These are phyloP conservation scores for Tricholoma sp. DNA, from an alignment of 768 basidiomycete species.

Conservation along the genomic window DNA sequence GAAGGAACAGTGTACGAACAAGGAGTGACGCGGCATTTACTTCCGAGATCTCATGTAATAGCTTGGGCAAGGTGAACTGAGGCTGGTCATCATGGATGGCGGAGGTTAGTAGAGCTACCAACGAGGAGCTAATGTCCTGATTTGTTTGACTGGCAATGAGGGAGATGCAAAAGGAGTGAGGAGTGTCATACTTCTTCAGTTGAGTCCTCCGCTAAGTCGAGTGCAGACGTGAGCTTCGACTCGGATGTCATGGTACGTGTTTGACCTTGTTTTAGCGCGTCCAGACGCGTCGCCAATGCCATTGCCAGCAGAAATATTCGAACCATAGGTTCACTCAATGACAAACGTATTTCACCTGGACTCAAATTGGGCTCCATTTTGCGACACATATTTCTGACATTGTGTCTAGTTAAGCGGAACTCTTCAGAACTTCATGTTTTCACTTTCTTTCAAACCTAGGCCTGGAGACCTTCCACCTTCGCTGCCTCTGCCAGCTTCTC, in stretches of 20 bases:
- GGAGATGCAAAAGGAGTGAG: background rate
- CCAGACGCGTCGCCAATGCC: too few species aligned
- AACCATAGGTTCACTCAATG: too few species aligned
- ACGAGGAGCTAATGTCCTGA: conserved; percentile 22
- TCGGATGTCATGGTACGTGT: background rate
- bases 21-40: conserved; percentile 19
- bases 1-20: conserved; percentile 8
- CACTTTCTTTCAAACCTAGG: background rate
- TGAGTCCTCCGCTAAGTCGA: background rate
- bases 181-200: background rate
- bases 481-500: conserved; percentile 45
- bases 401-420: too few species aligned
- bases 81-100: conserved; percentile 28
- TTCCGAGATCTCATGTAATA: conserved; percentile 25
- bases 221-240: background rate
- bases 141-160: background rate
- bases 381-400: too few species aligned
- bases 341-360: too few species aligned
- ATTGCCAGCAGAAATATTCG: too few species aligned
- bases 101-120: conserved; percentile 32
- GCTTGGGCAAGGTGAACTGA: conserved; percentile 22
- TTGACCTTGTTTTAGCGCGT: too few species aligned
- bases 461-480: conserved; percentile 28
- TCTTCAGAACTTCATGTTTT: too few species aligned
- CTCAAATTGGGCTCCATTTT: too few species aligned